phyloP scores from a whole-genome alignment of 352 stramenopile species.

The Saprolegnia parasitica region DNA sequence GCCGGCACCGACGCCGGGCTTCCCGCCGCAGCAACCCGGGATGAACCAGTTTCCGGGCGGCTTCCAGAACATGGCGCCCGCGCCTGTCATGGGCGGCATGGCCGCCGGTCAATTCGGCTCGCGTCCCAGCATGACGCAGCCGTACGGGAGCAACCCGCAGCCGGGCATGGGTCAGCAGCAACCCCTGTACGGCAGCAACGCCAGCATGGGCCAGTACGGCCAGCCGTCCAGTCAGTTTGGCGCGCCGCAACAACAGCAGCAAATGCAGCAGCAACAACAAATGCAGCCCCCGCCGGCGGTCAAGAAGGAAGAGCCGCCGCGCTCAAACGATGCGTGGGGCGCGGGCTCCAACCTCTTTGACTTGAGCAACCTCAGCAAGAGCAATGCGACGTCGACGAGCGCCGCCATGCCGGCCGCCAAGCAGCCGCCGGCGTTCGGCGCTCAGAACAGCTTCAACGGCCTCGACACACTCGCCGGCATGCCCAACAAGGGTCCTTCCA shows the following conservation, averaged over 20 bases:
- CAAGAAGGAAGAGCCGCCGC: constrained; percentile 5
- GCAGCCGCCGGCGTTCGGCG: not conserved
- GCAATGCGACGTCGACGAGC: constrained; percentile 34
- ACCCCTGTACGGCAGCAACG: not conserved
- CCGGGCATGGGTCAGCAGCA: constrained; percentile 1
- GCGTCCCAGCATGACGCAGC: not conserved
- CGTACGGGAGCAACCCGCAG: constrained; percentile 19
- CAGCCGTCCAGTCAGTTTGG: not conserved
- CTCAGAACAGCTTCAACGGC: constrained; percentile 74
- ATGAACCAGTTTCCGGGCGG: constrained; percentile 25
- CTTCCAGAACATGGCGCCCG: not conserved
- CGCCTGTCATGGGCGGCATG: constrained; percentile 5
- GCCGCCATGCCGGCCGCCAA: constrained; percentile 30
- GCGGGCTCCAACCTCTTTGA: constrained; percentile 73
- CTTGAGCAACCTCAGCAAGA: constrained; percentile 58
- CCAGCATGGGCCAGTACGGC: not conserved
- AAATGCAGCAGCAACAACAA: not conserved
- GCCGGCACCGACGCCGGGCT: not conserved
- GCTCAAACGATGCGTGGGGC: constrained; percentile 64
- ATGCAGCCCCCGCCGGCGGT: not conserved
- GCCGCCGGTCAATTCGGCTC: constrained; percentile 12
- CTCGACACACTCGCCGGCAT: constrained; percentile 76
- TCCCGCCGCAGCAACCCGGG: not conserved
- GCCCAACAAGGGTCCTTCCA: constrained; percentile 54
- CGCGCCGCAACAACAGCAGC: not conserved